A percentile compares a stretch with the other conserved stretches of the same genome.
phyloP scores from a whole-genome alignment of 2,329 filamentous ascomycete species.

The Monascus ruber region DNA sequence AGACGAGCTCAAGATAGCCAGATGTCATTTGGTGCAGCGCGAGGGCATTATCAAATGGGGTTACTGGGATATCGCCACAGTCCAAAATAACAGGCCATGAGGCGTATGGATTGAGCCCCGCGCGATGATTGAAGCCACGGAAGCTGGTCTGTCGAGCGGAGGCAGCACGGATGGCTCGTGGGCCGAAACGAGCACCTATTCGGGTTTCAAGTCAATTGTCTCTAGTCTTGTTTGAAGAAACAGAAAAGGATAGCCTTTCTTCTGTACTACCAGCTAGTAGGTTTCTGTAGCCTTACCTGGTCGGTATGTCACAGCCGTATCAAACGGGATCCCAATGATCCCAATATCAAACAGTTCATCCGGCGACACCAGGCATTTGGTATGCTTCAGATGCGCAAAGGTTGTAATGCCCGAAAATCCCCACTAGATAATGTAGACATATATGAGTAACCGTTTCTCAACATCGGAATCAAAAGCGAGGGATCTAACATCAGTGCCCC shows the following conservation, averaged over 20 bases:
- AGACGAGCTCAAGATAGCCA: slow-evolving; percentile 9
- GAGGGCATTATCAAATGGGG: slow-evolving; percentile 13
- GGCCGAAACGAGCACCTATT: slow-evolving; percentile 18
- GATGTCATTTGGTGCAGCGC: slow-evolving; percentile 18
- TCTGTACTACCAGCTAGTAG: too few species aligned
- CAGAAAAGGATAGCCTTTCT: too few species aligned
- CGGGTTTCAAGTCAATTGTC: too few species aligned
- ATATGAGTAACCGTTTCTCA: too few species aligned
- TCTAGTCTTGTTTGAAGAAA: too few species aligned
- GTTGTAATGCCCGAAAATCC: background rate
- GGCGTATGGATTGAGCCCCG: slow-evolving; percentile 16
- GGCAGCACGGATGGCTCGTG: slow-evolving; percentile 18
- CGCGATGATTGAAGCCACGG: slow-evolving; percentile 17
- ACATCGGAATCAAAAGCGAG: too few species aligned
- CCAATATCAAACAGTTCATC: slow-evolving; percentile 12
- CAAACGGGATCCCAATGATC: slow-evolving; percentile 23
- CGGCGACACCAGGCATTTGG: background rate
- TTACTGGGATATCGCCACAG: slow-evolving; percentile 18
- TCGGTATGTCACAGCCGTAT: slow-evolving; percentile 21
- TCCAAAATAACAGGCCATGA: slow-evolving; percentile 13
- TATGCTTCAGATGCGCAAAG: background rate
- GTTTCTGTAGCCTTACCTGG: slow-evolving; percentile 4
- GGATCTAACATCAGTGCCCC: too few species aligned
- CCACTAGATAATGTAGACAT: background rate
- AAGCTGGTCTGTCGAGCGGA: slow-evolving; percentile 18